Base-by-base conservation (phyloP, 2,329 filamentous ascomycete species). In the Fusarium sp. region DNA sequence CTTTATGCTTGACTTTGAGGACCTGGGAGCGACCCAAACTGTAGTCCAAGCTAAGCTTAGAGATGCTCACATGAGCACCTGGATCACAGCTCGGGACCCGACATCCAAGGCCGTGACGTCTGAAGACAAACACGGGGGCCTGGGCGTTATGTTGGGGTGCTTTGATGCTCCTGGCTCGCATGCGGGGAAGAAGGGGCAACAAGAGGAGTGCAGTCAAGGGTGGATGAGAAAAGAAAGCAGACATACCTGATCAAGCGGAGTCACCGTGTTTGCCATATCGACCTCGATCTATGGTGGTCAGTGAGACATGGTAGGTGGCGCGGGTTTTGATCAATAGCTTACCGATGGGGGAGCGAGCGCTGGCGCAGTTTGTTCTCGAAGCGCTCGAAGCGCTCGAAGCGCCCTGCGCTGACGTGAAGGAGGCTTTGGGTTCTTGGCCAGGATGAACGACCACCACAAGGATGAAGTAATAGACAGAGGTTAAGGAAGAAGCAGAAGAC, bases 221-320 rank as follows among this genome's bases (percentile, higher is more conserved):
- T 73, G 70, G 71, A 73, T 73, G 70, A 45, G 58, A 63, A 57
- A 38, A 23, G 70, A 63, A 65, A 48, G 60, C 67, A 69, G 67
- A 71, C 63, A 73, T 73, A 69, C 71, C 70, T 60, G 37, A 15
- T 4, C 29, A 5, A 19, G 21, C 7, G n/a, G n/a, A 25, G 14
- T 16, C 4, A 37, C 33, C 4, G 12, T 10, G 31, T 15, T 19
- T 1, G 1, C 4, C 55, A 70, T 70, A 5, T 61, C 56, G 7
- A 59, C 19, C 1, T 70, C 60, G 2, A 8, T 21, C 42, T 27
- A 3, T 14, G 18, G 31, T 4, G 9, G 18, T 15, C 18, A 7
- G 25, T 27, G 44, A 45, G 18, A 21, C 19, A 10, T 45, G 12
- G 19, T 45, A 27, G 8, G 5, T 45, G 6, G 7, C 8, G 9